Base-by-base conservation (phyloP, 257 asterid genomes). In the Solanum pinnatisectum region DNA sequence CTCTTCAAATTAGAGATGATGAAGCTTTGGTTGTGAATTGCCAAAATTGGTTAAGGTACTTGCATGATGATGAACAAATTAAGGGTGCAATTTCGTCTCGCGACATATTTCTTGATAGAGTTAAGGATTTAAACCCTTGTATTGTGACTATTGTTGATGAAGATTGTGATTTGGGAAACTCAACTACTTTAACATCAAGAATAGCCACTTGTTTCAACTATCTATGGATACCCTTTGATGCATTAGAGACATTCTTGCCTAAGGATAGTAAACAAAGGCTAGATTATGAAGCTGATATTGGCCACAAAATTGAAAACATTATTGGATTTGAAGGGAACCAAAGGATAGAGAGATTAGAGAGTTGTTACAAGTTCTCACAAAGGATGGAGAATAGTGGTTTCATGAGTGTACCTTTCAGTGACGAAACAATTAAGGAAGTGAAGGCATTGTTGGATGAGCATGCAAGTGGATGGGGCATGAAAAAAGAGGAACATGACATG, bases 401-500 rank as follows among this genome's bases (percentile, higher is more conserved):
- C 65, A 5, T 27, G 0, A 89, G 95, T 42, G 81, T 92, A 23
- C 91, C 95, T 60, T 94, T 94, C 32, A 27, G 94, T 76, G 98
- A 94, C 10, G 98, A 94, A 40, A 92, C 93, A 1, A 37, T 93
- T 20, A 91, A 76, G 90, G 98, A 95, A 83, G 94, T 95, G 0
- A 95, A 92, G 90, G 25, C 78, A 60, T 68, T 95, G 93, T 89
- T 94, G 7, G 95, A 92, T 65, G 98, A 94, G 36, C 98, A 94
- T 88, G 97, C 98, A 20, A 94, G 98, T 85, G 97, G 98, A 8
- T 95, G 98, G 98, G 98, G 97, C 44, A 94, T 95, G 98, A 95
- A 95, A 92, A 93, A 88, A 65, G 98, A 94, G 23, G 98, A 94
- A 74, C 83, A 74, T 30, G 96, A 93, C 85, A 93, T 91, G 94